These are phyloP conservation scores for Aspergillus panamensis DNA, from an alignment of 495 filamentous ascomycete genomes.

Conservation along the genomic window DNA sequence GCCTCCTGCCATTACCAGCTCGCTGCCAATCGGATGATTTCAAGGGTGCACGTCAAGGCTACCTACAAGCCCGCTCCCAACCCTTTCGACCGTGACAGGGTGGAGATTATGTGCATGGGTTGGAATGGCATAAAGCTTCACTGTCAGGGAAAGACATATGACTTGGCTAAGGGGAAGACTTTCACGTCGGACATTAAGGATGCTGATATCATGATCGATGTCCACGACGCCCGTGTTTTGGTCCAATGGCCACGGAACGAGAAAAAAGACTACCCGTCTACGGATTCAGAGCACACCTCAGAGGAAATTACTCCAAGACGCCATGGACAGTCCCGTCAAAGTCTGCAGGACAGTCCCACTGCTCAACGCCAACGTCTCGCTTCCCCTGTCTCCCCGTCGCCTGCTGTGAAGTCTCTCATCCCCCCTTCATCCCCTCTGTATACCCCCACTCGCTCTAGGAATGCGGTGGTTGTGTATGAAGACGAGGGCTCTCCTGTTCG, in stretches of 20 bases:
- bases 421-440: constrained; percentile 45
- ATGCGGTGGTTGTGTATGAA: constrained; percentile 61
- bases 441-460: constrained; percentile 39
- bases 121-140: constrained; percentile 96
- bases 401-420: constrained; percentile 44
- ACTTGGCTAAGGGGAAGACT: constrained; percentile 79
- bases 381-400: constrained; percentile 75
- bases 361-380: constrained; percentile 56
- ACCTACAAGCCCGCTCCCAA: constrained; percentile 68
- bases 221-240: constrained; percentile 86
- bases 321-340: constrained; percentile 27
- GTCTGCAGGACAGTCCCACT: constrained; percentile 61
- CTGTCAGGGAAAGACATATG: constrained; percentile 83
- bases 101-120: constrained; percentile 85
- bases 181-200: constrained; percentile 89
- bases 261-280: constrained; percentile 56
- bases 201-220: constrained; percentile 92
- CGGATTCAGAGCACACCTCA: constrained; percentile 65
- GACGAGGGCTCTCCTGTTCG: constrained; percentile 49
- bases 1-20: constrained; percentile 89
- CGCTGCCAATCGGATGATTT: constrained; percentile 85
- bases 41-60: constrained; percentile 87
- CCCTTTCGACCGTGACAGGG: constrained; percentile 59
- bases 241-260: constrained; percentile 76
- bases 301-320: constrained; percentile 52